Evolutionary conservation across 495 filamentous ascomycete species (phyloP).

Genomic region (Penicillium manginii): DNA sequence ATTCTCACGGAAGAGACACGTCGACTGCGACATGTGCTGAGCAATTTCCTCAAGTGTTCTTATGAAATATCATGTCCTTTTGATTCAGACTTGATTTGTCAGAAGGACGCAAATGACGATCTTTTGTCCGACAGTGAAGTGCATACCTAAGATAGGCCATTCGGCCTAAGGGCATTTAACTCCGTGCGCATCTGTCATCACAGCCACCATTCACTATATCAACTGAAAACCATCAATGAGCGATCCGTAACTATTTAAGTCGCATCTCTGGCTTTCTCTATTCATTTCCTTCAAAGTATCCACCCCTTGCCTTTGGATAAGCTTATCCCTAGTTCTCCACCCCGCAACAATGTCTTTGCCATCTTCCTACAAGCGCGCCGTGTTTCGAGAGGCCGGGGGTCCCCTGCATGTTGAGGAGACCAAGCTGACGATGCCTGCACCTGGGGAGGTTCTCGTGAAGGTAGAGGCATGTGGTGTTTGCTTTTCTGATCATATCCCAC

Average conservation of each 20-base stretch:
- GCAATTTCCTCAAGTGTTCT: too few relatives aligned
- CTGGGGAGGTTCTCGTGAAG: constrained; percentile 54
- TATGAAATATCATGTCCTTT: too few relatives aligned
- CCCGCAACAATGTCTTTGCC: constrained; percentile 29
- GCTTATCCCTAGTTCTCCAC: not conserved
- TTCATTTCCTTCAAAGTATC: not conserved
- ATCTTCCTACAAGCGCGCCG: constrained; percentile 52
- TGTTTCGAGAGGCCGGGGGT: constrained; percentile 40
- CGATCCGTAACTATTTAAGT: not conserved
- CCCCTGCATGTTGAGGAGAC: constrained; percentile 48
- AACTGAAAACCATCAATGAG: too few relatives aligned
- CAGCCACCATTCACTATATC: too few relatives aligned
- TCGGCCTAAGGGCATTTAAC: not conserved
- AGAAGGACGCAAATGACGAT: not conserved
- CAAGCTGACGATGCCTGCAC: constrained; percentile 43
- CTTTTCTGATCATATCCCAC: constrained; percentile 45
- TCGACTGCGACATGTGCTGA: too few relatives aligned
- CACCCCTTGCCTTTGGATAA: not conserved
- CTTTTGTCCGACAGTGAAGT: too few relatives aligned
- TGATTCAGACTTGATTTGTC: not conserved
- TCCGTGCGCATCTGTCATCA: not conserved
- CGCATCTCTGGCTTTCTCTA: not conserved
- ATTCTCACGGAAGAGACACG: too few relatives aligned
- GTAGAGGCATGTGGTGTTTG: constrained; percentile 59
- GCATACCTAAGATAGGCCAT: too few relatives aligned